phyloP scores from a whole-genome alignment of 768 basidiomycete genomes.

The Gyrodon lividus region DNA sequence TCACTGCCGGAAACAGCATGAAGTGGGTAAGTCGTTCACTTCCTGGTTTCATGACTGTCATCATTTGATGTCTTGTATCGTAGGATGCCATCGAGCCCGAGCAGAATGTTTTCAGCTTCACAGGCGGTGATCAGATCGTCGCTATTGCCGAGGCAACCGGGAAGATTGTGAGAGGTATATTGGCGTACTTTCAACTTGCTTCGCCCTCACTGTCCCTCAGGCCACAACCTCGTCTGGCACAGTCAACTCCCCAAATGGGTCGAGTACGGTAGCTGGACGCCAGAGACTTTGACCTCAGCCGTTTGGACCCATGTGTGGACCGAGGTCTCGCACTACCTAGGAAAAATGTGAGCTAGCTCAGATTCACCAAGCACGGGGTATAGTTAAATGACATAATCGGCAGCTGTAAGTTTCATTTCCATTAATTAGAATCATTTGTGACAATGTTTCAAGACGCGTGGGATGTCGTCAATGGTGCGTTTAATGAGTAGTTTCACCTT shows the following conservation, averaged over 20 bases:
- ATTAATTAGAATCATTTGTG: neutral
- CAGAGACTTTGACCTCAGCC: slow-evolving; percentile 12
- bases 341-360: slow-evolving; percentile 9
- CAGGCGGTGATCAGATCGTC: slow-evolving; percentile 19
- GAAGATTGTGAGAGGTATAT: slow-evolving; percentile 19
- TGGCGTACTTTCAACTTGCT: neutral
- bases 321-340: slow-evolving; percentile 15
- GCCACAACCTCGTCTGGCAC: slow-evolving; percentile 22
- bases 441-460: slow-evolving; percentile 13
- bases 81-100: slow-evolving; percentile 24
- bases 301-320: slow-evolving; percentile 17
- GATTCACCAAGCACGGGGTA: neutral
- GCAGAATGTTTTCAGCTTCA: slow-evolving; percentile 24
- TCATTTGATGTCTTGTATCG: neutral
- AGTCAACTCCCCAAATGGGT: slow-evolving; percentile 19
- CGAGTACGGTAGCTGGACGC: slow-evolving; percentile 12
- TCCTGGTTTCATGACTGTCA: neutral
- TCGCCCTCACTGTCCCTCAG: slow-evolving; percentile 2
- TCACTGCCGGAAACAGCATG: slow-evolving; percentile 21
- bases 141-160: slow-evolving; percentile 19
- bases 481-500: neutral
- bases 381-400: neutral
- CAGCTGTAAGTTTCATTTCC: slow-evolving; percentile 13
- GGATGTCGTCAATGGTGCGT: slow-evolving; percentile 22
- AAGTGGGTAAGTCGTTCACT: slow-evolving; percentile 18